These are phyloP conservation scores for Cladorrhinum sp. DNA, from an alignment of 2,329 filamentous ascomycete genomes.

Conservation along the genomic window DNA sequence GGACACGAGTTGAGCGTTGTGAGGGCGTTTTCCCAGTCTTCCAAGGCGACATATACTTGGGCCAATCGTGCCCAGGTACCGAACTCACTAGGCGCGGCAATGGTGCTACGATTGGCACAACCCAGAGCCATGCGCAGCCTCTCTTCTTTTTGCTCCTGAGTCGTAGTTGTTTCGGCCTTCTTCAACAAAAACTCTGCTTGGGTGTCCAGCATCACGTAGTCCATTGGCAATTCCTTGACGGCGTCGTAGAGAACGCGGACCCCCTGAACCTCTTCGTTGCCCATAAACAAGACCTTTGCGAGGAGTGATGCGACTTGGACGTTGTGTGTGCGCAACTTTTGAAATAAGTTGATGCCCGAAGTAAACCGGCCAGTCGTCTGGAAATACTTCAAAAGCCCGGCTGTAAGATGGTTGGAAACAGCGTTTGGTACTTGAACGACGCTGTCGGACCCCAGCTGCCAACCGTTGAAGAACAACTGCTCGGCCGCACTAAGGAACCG, in stretches of 20 bases:
- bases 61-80: constrained; percentile 92
- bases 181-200: constrained; percentile 88
- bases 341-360: constrained; percentile 95
- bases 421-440: constrained; percentile 97
- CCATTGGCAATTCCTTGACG: constrained; percentile 90
- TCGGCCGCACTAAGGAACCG: constrained; percentile 93
- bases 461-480: constrained; percentile 93
- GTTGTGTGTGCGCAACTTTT: constrained; percentile 88
- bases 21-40: constrained; percentile 94
- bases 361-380: constrained; percentile 90
- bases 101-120: constrained; percentile 90
- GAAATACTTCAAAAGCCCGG: constrained; percentile 92
- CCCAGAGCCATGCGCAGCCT: constrained; percentile 83
- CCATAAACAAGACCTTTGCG: constrained; percentile 87
- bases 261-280: constrained; percentile 95
- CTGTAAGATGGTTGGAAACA: constrained; percentile 91
- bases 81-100: constrained; percentile 94
- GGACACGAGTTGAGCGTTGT: constrained; percentile 96
- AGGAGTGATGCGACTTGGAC: constrained; percentile 91
- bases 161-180: constrained; percentile 64
- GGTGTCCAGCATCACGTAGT: constrained; percentile 92
- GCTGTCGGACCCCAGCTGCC: constrained; percentile 93
- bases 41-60: constrained; percentile 88
- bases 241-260: constrained; percentile 84
- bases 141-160: constrained; percentile 56